phyloP scores from a whole-genome alignment of 2,329 filamentous ascomycete species.

The Ascocoryne sarcoides region DNA sequence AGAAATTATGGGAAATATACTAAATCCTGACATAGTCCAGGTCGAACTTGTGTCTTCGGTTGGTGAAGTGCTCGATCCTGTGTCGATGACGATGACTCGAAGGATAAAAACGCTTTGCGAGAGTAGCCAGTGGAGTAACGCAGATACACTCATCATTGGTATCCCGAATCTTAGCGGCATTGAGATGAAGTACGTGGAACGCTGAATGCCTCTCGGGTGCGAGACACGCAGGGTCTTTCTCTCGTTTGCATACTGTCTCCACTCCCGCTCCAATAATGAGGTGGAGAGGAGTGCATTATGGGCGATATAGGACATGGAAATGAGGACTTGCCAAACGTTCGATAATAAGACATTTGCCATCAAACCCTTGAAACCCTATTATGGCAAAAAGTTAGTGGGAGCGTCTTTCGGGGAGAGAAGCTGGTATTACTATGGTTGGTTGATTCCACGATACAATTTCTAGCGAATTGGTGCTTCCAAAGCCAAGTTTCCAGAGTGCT shows the following conservation, averaged over 20 bases:
- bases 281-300: slow-evolving; percentile 24
- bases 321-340: slow-evolving; percentile 26
- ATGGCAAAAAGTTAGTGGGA: too few species aligned
- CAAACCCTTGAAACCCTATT: background rate
- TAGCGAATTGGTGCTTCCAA: too few species aligned
- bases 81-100: slow-evolving; percentile 16
- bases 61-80: too few species aligned
- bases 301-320: slow-evolving; percentile 26
- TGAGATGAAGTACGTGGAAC: slow-evolving; percentile 29
- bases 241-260: slow-evolving; percentile 22
- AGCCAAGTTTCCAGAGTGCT: too few species aligned
- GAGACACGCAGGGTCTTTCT: slow-evolving; percentile 29
- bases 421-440: too few species aligned
- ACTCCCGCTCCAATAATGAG: slow-evolving; percentile 7
- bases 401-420: too few species aligned
- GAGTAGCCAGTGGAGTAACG: slow-evolving; percentile 32
- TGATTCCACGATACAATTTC: too few species aligned
- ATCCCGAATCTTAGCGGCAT: slow-evolving; percentile 31
- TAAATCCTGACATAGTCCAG: too few species aligned
- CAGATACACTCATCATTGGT: slow-evolving; percentile 23
- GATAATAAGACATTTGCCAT: slow-evolving; percentile 13
- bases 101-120: slow-evolving; percentile 31
- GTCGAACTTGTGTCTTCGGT: too few species aligned
- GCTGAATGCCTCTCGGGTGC: slow-evolving; percentile 23
- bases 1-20: slow-evolving; percentile 1